Evolutionary conservation across 345 rosid species (phyloP).

Genomic region (Trapa incisa): DNA sequence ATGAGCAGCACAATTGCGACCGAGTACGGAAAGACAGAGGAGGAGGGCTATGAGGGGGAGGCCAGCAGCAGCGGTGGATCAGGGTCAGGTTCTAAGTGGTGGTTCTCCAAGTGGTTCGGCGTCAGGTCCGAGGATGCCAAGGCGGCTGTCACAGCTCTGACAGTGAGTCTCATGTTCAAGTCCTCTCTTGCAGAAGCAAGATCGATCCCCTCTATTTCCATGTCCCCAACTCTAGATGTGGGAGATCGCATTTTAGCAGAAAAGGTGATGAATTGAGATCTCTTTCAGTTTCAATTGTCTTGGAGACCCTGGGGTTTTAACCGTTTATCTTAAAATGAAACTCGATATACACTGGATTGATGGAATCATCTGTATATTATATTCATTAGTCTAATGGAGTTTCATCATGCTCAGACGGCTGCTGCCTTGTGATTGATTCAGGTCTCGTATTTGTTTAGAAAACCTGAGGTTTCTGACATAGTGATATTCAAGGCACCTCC

Average conservation of each 20-base stretch:
- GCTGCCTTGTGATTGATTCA: constrained; percentile 13
- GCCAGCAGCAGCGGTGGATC: not conserved
- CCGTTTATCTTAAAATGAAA: not conserved
- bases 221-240: constrained; percentile 77
- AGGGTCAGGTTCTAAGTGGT: constrained; percentile 15
- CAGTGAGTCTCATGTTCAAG: constrained; percentile 61
- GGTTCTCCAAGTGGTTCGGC: constrained; percentile 48
- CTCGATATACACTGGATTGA: not conserved
- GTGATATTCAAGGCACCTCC: constrained; percentile 89
- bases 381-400: not conserved
- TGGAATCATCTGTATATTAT: not conserved
- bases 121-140: constrained; percentile 71
- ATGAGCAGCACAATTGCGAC: constrained; percentile 13
- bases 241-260: constrained; percentile 85
- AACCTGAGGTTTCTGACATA: constrained; percentile 76
- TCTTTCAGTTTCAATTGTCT: not conserved
- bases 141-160: constrained; percentile 71
- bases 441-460: constrained; percentile 73
- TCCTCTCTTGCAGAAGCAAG: constrained; percentile 78
- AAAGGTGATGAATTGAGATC: constrained; percentile 36
- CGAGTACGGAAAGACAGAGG: constrained; percentile 28
- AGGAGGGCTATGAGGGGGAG: constrained; percentile 18
- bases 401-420: not conserved
- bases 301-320: not conserved
- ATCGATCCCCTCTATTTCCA: constrained; percentile 70